Evolutionary conservation across 139 green algal species (phyloP).

Genomic region (Pycnococcus provasolii): DNA sequence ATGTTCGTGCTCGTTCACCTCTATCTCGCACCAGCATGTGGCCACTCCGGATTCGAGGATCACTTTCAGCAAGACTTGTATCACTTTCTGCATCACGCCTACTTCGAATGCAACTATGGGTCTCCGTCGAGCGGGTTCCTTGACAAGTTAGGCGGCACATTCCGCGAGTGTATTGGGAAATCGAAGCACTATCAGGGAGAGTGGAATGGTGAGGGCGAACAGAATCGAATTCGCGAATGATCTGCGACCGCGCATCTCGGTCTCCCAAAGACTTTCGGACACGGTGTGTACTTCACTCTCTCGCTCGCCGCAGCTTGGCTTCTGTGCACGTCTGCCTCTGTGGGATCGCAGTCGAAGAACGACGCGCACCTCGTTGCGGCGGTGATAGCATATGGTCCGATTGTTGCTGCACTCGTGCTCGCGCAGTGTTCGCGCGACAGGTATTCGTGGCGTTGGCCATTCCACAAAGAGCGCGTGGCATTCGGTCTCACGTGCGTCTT

Average conservation of each 20-base stretch:
- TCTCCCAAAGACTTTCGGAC: background rate
- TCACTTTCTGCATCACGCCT: background rate
- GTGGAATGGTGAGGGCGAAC: background rate
- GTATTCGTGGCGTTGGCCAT: background rate
- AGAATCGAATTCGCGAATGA: background rate
- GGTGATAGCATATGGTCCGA: background rate
- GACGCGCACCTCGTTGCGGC: background rate
- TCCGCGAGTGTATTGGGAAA: background rate
- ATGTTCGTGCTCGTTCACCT: background rate
- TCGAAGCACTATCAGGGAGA: background rate
- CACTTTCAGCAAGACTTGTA: background rate
- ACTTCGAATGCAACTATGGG: conserved; percentile 1
- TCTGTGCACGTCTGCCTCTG: no score
- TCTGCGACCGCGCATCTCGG: background rate
- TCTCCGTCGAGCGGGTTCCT: background rate
- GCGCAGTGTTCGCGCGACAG: background rate
- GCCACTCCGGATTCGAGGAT: background rate
- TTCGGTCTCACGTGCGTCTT: no score
- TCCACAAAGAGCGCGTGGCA: background rate
- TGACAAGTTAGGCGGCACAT: background rate
- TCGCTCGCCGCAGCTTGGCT: background rate
- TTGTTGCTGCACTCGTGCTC: background rate
- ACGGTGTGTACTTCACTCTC: background rate
- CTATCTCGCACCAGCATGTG: background rate
- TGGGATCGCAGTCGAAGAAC: no score